Percentiles rank a stretch among this genome's conserved stretches.
These are phyloP conservation scores for Shiraia sp. DNA, from an alignment of 2,329 filamentous ascomycete species.

Conservation along the genomic window DNA sequence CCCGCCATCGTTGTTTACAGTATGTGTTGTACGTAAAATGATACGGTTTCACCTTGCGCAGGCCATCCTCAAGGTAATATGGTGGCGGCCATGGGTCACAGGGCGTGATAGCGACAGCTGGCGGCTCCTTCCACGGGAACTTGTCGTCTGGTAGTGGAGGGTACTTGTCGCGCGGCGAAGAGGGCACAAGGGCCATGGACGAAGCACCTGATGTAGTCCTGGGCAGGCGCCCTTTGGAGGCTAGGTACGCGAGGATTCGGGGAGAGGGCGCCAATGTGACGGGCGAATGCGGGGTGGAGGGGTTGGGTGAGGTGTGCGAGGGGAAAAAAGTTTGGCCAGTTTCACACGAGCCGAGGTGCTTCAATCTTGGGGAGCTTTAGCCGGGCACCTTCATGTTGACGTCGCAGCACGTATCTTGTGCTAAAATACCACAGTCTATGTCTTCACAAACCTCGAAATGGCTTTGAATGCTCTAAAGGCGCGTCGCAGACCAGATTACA, in stretches of 20 bases:
- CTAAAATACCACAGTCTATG: no score
- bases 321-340: not conserved
- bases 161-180: slow-evolving; percentile 33
- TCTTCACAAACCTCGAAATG: slow-evolving; percentile 19
- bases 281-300: slow-evolving; percentile 14
- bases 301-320: slow-evolving; percentile 3
- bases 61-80: slow-evolving; percentile 81
- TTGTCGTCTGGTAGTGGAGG: slow-evolving; percentile 37
- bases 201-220: slow-evolving; percentile 23
- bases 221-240: slow-evolving; percentile 51
- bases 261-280: slow-evolving; percentile 55
- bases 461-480: slow-evolving; percentile 53
- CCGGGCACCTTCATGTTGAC: not conserved
- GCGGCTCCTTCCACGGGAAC: slow-evolving; percentile 49
- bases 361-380: not conserved
- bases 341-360: slow-evolving; percentile 6
- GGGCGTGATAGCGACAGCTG: slow-evolving; percentile 54
- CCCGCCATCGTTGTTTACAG: slow-evolving; percentile 93
- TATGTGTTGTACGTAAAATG: slow-evolving; percentile 93
- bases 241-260: slow-evolving; percentile 56
- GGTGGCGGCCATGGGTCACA: slow-evolving; percentile 64
- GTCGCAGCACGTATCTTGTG: no score
- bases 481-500: slow-evolving; percentile 72
- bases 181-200: slow-evolving; percentile 52
- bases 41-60: slow-evolving; percentile 84